A percentile compares a stretch with the other conserved stretches of the same genome.
phyloP scores from a whole-genome alignment of 768 basidiomycete genomes.

The Leccinum imitatum region DNA sequence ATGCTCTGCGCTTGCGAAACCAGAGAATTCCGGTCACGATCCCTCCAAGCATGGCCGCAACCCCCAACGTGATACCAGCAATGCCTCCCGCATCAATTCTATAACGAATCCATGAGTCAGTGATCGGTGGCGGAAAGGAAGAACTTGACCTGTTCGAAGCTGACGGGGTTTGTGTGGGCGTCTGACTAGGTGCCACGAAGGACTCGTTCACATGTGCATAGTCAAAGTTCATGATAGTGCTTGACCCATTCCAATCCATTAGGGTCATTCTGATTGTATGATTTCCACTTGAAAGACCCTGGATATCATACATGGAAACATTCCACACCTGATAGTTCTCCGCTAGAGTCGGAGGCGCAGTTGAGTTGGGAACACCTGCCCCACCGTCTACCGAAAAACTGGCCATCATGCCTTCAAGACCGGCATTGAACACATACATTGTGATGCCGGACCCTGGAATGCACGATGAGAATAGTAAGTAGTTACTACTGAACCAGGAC shows the following conservation, averaged over 20 bases:
- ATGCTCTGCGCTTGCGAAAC: slow-evolving; percentile 9
- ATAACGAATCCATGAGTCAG: too few relatives aligned
- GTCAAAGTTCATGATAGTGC: slow-evolving; percentile 27
- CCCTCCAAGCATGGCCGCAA: neutral
- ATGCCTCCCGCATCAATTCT: too few relatives aligned
- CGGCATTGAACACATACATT: slow-evolving; percentile 27
- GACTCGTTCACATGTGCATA: slow-evolving; percentile 29
- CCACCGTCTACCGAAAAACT: slow-evolving; percentile 22
- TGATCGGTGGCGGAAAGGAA: too few relatives aligned
- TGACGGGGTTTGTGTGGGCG: neutral
- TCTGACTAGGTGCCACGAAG: slow-evolving; percentile 9
- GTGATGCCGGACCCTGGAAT: slow-evolving; percentile 25
- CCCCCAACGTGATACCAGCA: too few relatives aligned
- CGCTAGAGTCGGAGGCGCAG: slow-evolving; percentile 6
- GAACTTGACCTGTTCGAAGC: too few relatives aligned
- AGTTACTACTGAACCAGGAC: neutral
- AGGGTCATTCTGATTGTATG: slow-evolving; percentile 25
- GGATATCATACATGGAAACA: slow-evolving; percentile 17
- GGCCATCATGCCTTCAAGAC: slow-evolving; percentile 26
- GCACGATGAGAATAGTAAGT: neutral
- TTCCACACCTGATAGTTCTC: slow-evolving; percentile 22
- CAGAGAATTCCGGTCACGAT: slow-evolving; percentile 5
- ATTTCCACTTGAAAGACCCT: slow-evolving; percentile 16
- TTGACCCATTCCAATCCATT: slow-evolving; percentile 17
- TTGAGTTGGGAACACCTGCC: slow-evolving; percentile 2